phyloP scores from a whole-genome alignment of 2,329 filamentous ascomycete genomes.

The Myriangium duriaei region DNA sequence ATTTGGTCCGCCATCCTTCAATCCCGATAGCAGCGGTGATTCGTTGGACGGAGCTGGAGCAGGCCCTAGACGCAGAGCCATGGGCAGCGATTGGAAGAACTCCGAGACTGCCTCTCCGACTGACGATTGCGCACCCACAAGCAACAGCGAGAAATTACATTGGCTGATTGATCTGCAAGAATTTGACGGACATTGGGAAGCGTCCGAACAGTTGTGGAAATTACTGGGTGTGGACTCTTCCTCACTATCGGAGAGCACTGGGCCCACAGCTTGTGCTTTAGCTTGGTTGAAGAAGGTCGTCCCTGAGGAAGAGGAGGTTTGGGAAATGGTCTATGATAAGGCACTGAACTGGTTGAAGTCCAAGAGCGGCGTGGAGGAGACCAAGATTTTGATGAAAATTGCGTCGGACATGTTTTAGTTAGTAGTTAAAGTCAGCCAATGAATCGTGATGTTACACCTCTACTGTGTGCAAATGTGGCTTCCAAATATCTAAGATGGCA shows the following conservation, averaged over 20 bases:
- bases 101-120: too few relatives aligned
- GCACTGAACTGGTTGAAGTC: slow-evolving; percentile 39
- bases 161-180: slow-evolving; percentile 42
- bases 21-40: background rate
- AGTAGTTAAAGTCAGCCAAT: too few relatives aligned
- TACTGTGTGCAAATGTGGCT: too few relatives aligned
- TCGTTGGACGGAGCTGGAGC: background rate
- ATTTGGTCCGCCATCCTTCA: background rate
- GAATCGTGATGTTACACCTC: too few relatives aligned
- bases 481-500: too few relatives aligned
- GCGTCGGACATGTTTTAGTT: too few relatives aligned
- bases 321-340: slow-evolving; percentile 54
- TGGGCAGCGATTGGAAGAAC: background rate
- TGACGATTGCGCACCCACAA: slow-evolving; percentile 7
- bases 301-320: slow-evolving; percentile 38
- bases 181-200: slow-evolving; percentile 44
- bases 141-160: slow-evolving; percentile 22
- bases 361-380: slow-evolving; percentile 14
- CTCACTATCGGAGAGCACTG: slow-evolving; percentile 10
- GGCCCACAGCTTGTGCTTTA: slow-evolving; percentile 33
- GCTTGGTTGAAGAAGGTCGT: slow-evolving; percentile 38
- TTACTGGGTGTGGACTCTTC: slow-evolving; percentile 15
- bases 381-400: background rate
- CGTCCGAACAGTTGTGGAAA: slow-evolving; percentile 18
- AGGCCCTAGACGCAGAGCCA: background rate